Evolutionary conservation across 257 asterid species (phyloP), one percentile per base, ranked within the genome.

Genomic region (Marsdenia floribunda): DNA sequence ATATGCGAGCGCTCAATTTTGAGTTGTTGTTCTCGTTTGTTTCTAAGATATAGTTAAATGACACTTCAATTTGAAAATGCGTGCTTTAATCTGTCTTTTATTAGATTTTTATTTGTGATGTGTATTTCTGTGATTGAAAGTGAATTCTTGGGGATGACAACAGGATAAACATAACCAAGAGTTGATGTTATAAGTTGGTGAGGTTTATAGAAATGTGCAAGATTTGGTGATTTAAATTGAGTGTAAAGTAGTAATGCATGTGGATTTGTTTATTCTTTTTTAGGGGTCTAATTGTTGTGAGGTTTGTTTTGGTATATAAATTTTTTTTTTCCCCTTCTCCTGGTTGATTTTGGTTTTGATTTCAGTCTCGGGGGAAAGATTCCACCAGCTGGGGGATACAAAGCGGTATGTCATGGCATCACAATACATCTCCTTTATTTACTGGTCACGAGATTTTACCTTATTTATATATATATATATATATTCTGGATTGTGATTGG

Each of bases 301-400:
- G 26, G 4, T 42, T 26, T 71, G 6, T 12, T 67, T 42, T 0
- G 57, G 35, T 33, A 16, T 22, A 14, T 0, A 29, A 21, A 61
- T 78, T 8, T 11, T 54, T 38, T 19, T 52, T 55, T 19, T 69
- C 50, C 52, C 57, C 40, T 42, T 44, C 16, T 68, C 6, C 46
- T 69, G 73, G 13, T 53, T 18, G 55, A 24, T 68, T 44, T 46
- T 59, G 50, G 24, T 14, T 37, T 46, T 55, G 73, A 70, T 71
- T 52, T 71, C 89, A 95, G 99, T 75, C 90, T 95, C 21, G 99
- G 99, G 72, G 99, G 96, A 74, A 76, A 82, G 87, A 81, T 95
- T 82, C 99, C 98, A 38, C 75, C 86, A 6, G 67, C 88, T 46
- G 80, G 82, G 7, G 87, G 78, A 70, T 55, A 42, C 74, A 86